Percentiles rank a stretch among this genome's conserved stretches.
Conservation (phyloP, 371 early-diverging fungal genomes). For the Circinella umbellata region DNA sequence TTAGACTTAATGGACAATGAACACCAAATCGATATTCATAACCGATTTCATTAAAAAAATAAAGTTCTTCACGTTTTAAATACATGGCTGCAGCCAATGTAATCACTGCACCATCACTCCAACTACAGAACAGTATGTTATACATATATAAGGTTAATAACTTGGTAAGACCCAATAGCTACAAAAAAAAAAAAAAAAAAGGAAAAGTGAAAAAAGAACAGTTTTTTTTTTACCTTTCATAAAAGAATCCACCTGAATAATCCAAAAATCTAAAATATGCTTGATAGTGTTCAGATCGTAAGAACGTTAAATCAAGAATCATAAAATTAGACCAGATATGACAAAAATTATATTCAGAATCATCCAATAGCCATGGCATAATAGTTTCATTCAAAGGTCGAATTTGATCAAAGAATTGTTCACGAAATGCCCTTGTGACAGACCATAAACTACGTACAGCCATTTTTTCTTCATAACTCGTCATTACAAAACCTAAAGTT, state of each 20-base stretch:
- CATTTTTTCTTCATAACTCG: conserved; percentile 73
- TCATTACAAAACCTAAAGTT: conserved; percentile 78
- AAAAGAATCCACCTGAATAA: conserved; percentile 88
- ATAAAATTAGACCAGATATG: conserved; percentile 76
- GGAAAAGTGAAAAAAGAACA: background rate
- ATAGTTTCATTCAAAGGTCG: conserved; percentile 28
- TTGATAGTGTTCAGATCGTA: conserved; percentile 72
- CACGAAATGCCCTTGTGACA: conserved; percentile 60
- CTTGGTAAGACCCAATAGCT: conserved; percentile 28
- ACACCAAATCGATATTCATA: conserved; percentile 68
- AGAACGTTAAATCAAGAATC: conserved; percentile 81
- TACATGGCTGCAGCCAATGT: conserved; percentile 90
- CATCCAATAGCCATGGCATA: conserved; percentile 33
- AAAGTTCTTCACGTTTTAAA: conserved; percentile 74
- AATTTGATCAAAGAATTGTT: conserved; percentile 35
- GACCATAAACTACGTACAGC: conserved; percentile 86
- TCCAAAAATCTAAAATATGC: conserved; percentile 86
- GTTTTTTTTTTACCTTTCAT: conserved; percentile 69
- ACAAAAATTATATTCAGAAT: conserved; percentile 61
- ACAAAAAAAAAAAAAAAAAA: conserved; percentile 75
- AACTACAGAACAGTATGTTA: too few relatives aligned
- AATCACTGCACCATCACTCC: conserved; percentile 60
- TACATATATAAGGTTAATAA: too few relatives aligned
- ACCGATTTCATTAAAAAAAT: conserved; percentile 90
- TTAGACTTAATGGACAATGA: conserved; percentile 41